Percentiles rank a stretch among this genome's conserved stretches.
Evolutionary conservation across 345 rosid genomes (phyloP).

Genomic region (Acer campestre): DNA sequence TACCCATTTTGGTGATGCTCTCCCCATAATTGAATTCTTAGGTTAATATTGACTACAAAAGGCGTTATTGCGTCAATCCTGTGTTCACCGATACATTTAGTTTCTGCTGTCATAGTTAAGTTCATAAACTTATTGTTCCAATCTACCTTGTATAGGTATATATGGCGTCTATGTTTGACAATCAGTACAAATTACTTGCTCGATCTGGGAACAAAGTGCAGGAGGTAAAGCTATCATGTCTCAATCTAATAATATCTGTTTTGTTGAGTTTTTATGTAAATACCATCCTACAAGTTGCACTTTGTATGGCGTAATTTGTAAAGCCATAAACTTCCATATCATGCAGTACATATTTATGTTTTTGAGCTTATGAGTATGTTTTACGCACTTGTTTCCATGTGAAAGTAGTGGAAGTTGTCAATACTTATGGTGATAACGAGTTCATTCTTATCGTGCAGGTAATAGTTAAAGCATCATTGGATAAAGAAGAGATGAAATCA

Average conservation of each 20-base stretch:
- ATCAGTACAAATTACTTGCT: conserved; percentile 88
- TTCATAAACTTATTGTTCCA: not conserved
- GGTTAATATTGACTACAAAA: not conserved
- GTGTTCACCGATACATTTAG: not conserved
- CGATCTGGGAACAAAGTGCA: conserved; percentile 92
- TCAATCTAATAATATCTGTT: not conserved
- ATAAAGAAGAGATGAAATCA: conserved; percentile 82
- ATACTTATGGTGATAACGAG: not conserved
- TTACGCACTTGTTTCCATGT: not conserved
- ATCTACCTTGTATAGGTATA: conserved; percentile 58
- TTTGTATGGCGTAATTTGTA: not conserved
- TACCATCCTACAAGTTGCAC: not conserved
- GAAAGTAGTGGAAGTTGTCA: not conserved
- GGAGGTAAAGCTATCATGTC: conserved; percentile 53
- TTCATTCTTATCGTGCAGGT: conserved; percentile 45
- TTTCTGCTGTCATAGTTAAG: not conserved
- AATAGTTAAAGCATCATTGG: conserved; percentile 71
- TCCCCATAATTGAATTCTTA: not conserved
- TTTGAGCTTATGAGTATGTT: not conserved
- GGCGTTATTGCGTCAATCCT: not conserved
- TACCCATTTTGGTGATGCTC: not conserved
- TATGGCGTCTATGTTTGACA: conserved; percentile 91
- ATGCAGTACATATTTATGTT: not conserved
- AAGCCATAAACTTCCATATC: not conserved
- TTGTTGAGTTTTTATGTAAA: not conserved